Conservation (phyloP, 495 filamentous ascomycete genomes). For the Acidomyces sp. region DNA sequence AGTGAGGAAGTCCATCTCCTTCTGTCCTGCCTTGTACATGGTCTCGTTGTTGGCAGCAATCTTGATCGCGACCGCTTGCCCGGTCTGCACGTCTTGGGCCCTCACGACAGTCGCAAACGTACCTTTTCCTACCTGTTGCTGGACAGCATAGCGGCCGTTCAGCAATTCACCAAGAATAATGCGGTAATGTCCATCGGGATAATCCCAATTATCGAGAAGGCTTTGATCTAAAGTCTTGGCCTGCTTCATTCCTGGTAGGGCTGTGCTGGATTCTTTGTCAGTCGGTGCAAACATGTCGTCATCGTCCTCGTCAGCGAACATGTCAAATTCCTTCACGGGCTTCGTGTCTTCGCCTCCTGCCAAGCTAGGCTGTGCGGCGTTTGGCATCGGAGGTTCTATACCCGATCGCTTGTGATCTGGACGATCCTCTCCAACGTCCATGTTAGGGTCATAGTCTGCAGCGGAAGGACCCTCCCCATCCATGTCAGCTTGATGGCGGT, state of each 20-base stretch:
- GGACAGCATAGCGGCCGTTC: constrained; percentile 74
- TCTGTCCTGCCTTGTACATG: constrained; percentile 82
- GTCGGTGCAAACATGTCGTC: constrained; percentile 77
- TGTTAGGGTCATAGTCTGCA: constrained; percentile 87
- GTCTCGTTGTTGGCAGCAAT: constrained; percentile 91
- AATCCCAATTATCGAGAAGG: constrained; percentile 87
- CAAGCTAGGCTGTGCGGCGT: not conserved
- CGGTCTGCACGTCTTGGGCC: constrained; percentile 64
- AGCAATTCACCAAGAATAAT: constrained; percentile 79
- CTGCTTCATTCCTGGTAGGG: constrained; percentile 33
- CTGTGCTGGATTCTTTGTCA: constrained; percentile 36
- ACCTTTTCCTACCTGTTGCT: constrained; percentile 77
- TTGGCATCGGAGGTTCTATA: constrained; percentile 11
- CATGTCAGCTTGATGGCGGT: constrained; percentile 22
- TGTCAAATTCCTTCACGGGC: constrained; percentile 62
- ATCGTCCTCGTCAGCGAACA: constrained; percentile 86
- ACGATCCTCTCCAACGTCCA: constrained; percentile 83
- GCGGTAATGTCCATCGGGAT: constrained; percentile 90
- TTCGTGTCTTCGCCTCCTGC: not conserved
- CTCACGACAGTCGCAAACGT: constrained; percentile 95
- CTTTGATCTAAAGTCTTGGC: constrained; percentile 58
- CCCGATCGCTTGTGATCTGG: constrained; percentile 54
- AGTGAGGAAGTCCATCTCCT: constrained; percentile 82
- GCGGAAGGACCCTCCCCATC: constrained; percentile 76
- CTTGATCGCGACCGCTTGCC: constrained; percentile 72